Evolutionary conservation across 2,329 filamentous ascomycete species (phyloP).

Genomic region (Sordariomycetes sp.): DNA sequence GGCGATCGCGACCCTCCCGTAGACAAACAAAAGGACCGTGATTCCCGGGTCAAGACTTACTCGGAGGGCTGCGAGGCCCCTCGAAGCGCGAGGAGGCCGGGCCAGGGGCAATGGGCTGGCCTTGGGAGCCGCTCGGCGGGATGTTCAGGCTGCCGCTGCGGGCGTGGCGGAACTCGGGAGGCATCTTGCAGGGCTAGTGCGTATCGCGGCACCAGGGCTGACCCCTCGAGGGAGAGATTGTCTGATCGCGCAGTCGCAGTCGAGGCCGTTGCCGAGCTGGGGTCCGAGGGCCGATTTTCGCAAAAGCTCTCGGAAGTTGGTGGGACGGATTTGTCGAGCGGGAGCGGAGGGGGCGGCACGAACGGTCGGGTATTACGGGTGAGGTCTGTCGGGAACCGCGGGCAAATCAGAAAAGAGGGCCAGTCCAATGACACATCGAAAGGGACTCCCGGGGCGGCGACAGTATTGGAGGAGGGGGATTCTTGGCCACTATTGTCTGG

Average conservation of each 20-base stretch:
- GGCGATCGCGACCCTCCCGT: not conserved
- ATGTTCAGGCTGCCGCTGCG: constrained; percentile 48
- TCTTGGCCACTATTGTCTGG: not conserved
- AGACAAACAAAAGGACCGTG: not conserved
- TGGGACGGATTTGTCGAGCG: not conserved
- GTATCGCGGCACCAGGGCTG: not conserved
- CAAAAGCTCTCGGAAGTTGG: not conserved
- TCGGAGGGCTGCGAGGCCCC: constrained; percentile 52
- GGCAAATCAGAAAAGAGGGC: not conserved
- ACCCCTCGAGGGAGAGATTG: not conserved
- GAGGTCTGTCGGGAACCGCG: not conserved
- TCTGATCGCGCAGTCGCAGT: not conserved
- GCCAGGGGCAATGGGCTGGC: constrained; percentile 16
- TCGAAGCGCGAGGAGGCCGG: constrained; percentile 32
- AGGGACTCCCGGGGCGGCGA: not conserved
- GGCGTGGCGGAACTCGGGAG: constrained; percentile 43
- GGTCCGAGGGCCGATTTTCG: not conserved
- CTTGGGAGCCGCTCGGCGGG: constrained; percentile 16
- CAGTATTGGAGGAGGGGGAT: not conserved
- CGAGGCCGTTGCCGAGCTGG: not conserved
- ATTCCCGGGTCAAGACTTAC: constrained; percentile 28
- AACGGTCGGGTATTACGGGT: not conserved
- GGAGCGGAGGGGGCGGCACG: not conserved
- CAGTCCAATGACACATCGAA: not conserved
- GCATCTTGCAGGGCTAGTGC: constrained; percentile 8